These are phyloP conservation scores for Ophiobolus disseminans DNA, from an alignment of 2,329 filamentous ascomycete species.

Conservation along the genomic window DNA sequence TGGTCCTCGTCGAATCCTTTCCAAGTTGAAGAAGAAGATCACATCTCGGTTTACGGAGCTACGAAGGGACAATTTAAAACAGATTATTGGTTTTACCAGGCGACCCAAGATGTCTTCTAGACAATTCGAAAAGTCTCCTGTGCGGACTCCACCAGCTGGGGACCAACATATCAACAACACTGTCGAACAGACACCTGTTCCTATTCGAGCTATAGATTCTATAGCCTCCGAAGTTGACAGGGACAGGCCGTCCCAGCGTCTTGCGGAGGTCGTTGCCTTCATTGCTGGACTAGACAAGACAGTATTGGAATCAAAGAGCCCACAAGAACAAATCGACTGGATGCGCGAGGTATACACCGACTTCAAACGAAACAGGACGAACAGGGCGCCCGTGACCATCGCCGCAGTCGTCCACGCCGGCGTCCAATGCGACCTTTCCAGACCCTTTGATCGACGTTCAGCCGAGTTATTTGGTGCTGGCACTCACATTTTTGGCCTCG, in stretches of 20 bases:
- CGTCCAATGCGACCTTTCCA: not conserved
- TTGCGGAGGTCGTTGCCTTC: not conserved
- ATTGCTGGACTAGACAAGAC: not conserved
- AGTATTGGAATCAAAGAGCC: not conserved
- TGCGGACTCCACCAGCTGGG: not conserved
- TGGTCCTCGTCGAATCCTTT: not conserved
- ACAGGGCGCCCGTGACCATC: no score
- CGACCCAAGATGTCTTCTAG: not conserved
- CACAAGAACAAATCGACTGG: not conserved
- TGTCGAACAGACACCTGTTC: not conserved
- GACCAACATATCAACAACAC: not conserved
- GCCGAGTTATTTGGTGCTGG: not conserved
- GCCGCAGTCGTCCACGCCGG: not conserved
- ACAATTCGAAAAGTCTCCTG: not conserved
- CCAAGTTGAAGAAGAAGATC: not conserved
- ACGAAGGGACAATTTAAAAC: not conserved
- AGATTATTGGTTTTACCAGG: not conserved
- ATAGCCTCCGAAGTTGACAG: not conserved
- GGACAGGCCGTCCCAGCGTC: not conserved
- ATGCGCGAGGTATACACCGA: conserved; percentile 1
- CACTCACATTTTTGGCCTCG: not conserved
- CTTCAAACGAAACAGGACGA: not conserved
- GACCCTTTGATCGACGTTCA: not conserved
- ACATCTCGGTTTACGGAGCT: not conserved
- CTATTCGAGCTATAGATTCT: not conserved